Base-by-base conservation (phyloP, 1,139 yeast species). In the Candida glucosophila region DNA sequence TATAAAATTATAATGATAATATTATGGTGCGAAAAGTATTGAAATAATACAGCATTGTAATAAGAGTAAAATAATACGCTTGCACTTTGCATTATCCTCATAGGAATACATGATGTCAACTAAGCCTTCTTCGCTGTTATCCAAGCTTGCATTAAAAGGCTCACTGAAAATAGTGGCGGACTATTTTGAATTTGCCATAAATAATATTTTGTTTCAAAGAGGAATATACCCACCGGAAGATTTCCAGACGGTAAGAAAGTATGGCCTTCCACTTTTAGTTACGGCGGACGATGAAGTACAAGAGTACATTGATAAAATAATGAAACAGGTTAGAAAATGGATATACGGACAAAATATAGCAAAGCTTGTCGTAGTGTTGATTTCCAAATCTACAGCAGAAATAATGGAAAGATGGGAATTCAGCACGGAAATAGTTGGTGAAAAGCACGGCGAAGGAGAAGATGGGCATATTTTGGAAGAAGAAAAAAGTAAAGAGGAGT, bases 151-250 rank as follows among this genome's bases (percentile, higher is more conserved):
- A 1, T 58, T 83, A 24, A 76, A 76, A 41, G 95, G 95, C 4
- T 80, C 93, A 0, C 73, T 90, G 19, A 73, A 77, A 36, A 64
- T 72, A 1, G 85, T 85, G 1, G 73, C 90, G 2, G 95, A 86
- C 52, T 86, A 82, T 55, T 86, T 86, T 44, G 80, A 81, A 43
- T 83, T 73, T 46, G 74, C 88, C 31, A 74, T 83, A 34, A 79
- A 82, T 48, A 74, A 78, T 32, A 82, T 88, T 17, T 65, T 88
- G 5, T 88, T 80, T 50, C 97, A 88, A 48, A 58, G 97, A 29
- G 95, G 95, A 0, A 78, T 88, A 20, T 88, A 88, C 43, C 95
- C 95, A 0, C 67, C 83, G 2, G 95, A 83, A 40, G 95, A 85
- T 47, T 88, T 88, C 51, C 72, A 71, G 33, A 67, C 79, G 1